phyloP scores from a whole-genome alignment of 78 protist genomes.

The Diacronema lutheri region DNA sequence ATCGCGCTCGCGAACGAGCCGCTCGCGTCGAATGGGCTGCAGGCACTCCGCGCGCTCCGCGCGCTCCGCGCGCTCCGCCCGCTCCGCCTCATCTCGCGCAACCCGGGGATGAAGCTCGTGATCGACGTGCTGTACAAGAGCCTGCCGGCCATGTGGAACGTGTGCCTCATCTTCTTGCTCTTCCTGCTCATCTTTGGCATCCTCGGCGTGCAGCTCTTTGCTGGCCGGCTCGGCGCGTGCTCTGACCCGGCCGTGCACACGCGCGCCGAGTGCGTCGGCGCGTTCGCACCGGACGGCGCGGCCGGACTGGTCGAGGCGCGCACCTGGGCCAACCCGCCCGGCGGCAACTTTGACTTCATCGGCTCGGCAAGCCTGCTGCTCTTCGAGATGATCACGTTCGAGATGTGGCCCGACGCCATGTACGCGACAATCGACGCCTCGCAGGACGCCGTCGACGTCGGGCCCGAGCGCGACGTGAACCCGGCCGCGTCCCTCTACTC shows the following conservation, averaged over 20 bases:
- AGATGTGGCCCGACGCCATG: slow-evolving; percentile 48
- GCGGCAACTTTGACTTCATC: slow-evolving; percentile 17
- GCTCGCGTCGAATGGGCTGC: neutral
- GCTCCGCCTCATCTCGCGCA: slow-evolving; percentile 47
- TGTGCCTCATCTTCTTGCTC: neutral
- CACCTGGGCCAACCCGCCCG: neutral
- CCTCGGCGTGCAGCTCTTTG: slow-evolving; percentile 53
- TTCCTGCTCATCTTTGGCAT: slow-evolving; percentile 41
- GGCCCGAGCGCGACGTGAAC: neutral
- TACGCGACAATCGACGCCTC: too few relatives aligned
- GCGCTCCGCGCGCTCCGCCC: slow-evolving; percentile 64
- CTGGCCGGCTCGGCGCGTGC: neutral
- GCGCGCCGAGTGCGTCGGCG: neutral
- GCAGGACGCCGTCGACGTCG: neutral
- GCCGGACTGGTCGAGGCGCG: too few relatives aligned
- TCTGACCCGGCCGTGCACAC: neutral
- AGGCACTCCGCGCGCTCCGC: neutral
- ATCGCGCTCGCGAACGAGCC: neutral
- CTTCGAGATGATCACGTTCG: slow-evolving; percentile 26
- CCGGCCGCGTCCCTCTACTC: neutral
- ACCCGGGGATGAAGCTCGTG: slow-evolving; percentile 25
- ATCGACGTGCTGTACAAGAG: neutral
- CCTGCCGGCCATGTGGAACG: slow-evolving; percentile 49
- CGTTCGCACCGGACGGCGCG: neutral
- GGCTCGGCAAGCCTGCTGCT: slow-evolving; percentile 4